Evolutionary conservation across 1,139 yeast genomes (phyloP).

Genomic region (Kodamaea sp.): DNA sequence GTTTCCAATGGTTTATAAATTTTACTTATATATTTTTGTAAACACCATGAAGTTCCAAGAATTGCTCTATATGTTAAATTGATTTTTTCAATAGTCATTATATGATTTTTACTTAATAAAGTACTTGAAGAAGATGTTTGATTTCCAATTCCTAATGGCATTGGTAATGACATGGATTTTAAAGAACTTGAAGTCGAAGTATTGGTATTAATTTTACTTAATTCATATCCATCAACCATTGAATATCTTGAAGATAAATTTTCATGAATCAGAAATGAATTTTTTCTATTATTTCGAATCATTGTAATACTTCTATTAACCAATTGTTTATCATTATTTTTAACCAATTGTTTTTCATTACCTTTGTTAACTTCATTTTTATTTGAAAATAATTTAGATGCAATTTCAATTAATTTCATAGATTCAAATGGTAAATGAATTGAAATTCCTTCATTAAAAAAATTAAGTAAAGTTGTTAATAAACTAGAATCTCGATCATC

Average conservation of each 20-base stretch:
- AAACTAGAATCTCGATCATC: constrained; percentile 55
- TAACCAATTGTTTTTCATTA: constrained; percentile 36
- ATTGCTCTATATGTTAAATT: constrained; percentile 48
- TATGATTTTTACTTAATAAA: constrained; percentile 37
- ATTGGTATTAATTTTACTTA: constrained; percentile 45
- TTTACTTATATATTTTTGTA: constrained; percentile 24
- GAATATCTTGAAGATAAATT: constrained; percentile 35
- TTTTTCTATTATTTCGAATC: constrained; percentile 26
- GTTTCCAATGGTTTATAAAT: constrained; percentile 30
- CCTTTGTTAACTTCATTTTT: constrained; percentile 31
- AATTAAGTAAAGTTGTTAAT: constrained; percentile 67
- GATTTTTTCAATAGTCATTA: constrained; percentile 42
- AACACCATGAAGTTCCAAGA: constrained; percentile 50
- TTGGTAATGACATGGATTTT: constrained; percentile 38
- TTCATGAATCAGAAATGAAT: constrained; percentile 16
- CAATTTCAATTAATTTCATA: constrained; percentile 55
- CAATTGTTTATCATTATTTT: constrained; percentile 31
- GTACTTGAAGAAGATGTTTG: constrained; percentile 39
- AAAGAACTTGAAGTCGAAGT: constrained; percentile 37
- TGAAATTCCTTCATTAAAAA: constrained; percentile 70
- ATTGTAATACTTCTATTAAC: constrained; percentile 45
- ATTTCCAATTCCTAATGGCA: constrained; percentile 43
- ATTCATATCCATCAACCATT: constrained; percentile 50
- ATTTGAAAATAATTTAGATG: constrained; percentile 50
- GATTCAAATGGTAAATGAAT: constrained; percentile 59